Conservation (phyloP, 169 alveolate species). For the Toxoplasma gondii region DNA sequence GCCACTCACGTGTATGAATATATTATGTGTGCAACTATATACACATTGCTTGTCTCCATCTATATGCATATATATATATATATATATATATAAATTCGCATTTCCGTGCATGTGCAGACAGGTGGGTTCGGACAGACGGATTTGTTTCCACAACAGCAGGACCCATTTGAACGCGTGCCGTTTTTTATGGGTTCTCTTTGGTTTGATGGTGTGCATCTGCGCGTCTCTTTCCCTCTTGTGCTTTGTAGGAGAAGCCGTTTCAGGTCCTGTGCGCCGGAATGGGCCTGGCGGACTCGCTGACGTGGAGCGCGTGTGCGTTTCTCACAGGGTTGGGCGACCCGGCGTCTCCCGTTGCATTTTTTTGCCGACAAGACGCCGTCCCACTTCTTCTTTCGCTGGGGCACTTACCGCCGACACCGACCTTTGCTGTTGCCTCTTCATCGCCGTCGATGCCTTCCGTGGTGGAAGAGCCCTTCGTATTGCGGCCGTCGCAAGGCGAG, state of each 20-base stretch:
- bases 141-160: too few relatives aligned
- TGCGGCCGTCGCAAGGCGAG: not conserved
- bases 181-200: not conserved
- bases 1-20: too few relatives aligned
- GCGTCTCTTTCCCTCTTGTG: too few relatives aligned
- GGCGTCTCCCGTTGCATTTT: not conserved
- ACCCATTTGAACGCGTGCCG: too few relatives aligned
- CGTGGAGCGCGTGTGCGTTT: not conserved
- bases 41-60: too few relatives aligned
- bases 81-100: too few relatives aligned
- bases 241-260: not conserved
- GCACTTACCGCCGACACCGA: not conserved
- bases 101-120: too few relatives aligned
- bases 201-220: not conserved
- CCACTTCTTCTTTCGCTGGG: not conserved
- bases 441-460: not conserved
- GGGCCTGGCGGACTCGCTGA: constrained; percentile 32
- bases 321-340: not conserved
- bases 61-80: too few relatives aligned
- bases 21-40: too few relatives aligned
- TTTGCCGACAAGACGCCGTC: not conserved
- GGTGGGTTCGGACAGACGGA: too few relatives aligned
- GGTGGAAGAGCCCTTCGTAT: too few relatives aligned
- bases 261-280: constrained; percentile 4
- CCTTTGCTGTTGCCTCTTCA: not conserved